phyloP scores from a whole-genome alignment of 148 eudicot species.

The Talinum fruticosum region DNA sequence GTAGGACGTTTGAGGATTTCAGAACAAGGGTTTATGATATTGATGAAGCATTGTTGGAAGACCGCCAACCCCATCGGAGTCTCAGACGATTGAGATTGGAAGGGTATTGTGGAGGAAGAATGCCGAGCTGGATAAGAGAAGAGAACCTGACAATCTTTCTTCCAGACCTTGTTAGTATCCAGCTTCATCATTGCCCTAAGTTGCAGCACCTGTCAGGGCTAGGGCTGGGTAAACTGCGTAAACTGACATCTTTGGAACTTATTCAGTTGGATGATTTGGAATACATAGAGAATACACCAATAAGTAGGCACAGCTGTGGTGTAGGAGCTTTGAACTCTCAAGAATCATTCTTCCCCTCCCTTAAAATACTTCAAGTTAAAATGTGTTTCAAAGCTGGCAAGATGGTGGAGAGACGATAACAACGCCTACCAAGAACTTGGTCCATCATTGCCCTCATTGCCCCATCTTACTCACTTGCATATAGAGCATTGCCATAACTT shows the following conservation, averaged over 20 bases:
- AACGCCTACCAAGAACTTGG: too few relatives aligned
- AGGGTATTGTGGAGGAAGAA: slow-evolving; percentile 4
- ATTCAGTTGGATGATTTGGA: neutral
- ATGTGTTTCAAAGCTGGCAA: too few relatives aligned
- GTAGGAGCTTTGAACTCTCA: too few relatives aligned
- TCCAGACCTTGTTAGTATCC: slow-evolving; percentile 8
- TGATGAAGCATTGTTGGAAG: slow-evolving; percentile 8
- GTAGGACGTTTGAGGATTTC: neutral
- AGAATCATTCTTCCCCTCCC: too few relatives aligned
- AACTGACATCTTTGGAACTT: neutral
- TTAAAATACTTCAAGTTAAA: too few relatives aligned
- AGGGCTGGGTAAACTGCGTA: slow-evolving; percentile 5
- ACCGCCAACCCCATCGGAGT: slow-evolving; percentile 17
- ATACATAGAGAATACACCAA: too few relatives aligned
- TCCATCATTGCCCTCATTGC: too few relatives aligned
- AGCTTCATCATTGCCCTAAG: neutral
- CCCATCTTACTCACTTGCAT: too few relatives aligned
- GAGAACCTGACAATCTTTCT: neutral
- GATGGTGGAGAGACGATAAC: too few relatives aligned
- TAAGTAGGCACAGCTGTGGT: too few relatives aligned
- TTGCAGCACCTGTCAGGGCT: slow-evolving; percentile 11
- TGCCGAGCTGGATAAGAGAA: slow-evolving; percentile 17
- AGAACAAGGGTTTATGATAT: neutral
- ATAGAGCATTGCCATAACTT: too few relatives aligned
- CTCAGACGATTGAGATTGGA: neutral